Base-by-base conservation (phyloP, 495 filamentous ascomycete genomes). In the Tuber microsphaerosporum region DNA sequence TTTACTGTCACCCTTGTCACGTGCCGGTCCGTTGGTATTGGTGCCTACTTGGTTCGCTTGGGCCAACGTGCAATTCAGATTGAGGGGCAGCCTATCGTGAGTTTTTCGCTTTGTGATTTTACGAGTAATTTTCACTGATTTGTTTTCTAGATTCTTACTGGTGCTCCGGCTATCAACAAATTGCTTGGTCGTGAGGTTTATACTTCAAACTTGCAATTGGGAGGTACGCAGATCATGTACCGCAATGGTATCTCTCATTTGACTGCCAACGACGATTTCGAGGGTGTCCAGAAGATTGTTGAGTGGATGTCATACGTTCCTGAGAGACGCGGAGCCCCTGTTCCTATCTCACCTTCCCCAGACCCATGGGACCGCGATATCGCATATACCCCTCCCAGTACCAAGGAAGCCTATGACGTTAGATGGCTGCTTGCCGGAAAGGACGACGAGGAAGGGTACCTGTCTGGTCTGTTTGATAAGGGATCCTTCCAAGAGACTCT, bases 151-250 rank as follows among this genome's bases (percentile, higher is more conserved):
- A 99, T 99, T 81, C 90, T 99, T 75, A 99, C 95, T 83, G 95
- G 95, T 87, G 95, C 95, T 44, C 92, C 92, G 77, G 95, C 95
- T 73, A 92, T 99, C 85, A 99, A 99, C 89, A 99, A 97, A 87
- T 87, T 99, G 79, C 91, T 99, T 71, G 95, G 95, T 61, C 92
- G 95, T 77, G 96, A 99, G 86, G 94, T 99, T 26, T 99, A 99
- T 88, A 97, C 95, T 69, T 98, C 95, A 46, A 99, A 99, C 88
- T 85, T 99, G 77, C 95, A 99, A 87, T 92, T 99, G 77, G 95
- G 95, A 89, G 95, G 95, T 80, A 98, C 95, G 61, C 95, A 99
- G 86, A 99, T 99, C 88, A 99, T 99, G 95, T 98, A 99, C 89
- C 94, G 91, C 86, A 99, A 99, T 83, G 95, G 95, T 89, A 96